Base-by-base conservation (phyloP, 2,329 filamentous ascomycete genomes). In the Cyphellophora europaea region DNA sequence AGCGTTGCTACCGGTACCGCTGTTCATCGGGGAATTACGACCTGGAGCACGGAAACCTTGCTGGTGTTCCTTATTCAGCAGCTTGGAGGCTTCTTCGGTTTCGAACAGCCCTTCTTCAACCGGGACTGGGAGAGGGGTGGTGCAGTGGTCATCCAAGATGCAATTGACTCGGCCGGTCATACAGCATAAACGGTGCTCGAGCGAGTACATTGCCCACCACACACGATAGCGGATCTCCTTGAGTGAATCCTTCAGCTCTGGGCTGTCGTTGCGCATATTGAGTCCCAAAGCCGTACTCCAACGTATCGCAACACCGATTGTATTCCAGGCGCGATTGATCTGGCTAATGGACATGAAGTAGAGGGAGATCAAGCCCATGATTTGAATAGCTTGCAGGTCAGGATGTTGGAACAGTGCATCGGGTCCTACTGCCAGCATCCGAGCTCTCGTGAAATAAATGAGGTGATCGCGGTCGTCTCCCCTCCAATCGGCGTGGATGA, bases 91-190 rank as follows among this genome's bases (percentile, higher is more conserved):
- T 10, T 45, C 43, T 2, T 53, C 51, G 12, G 57, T 55, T 6
- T 54, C 49, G 28, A 62, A 51, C 16, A 53, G 48, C 19, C 60
- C 57, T 45, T 63, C 62, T 32, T 60, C 56, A 30, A 61, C 55
- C 3, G 59, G 61, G 12, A 59, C 36, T 2, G 62, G 60, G 29
- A 66, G 49, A 19, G 62, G 59, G 3, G 59, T 55, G 11, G 58
- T 65, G 46, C 59, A 64, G 32, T 63, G 53, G 11, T 59, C 56
- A 40, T 64, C 57, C 15, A 55, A 46, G 12, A 66, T 59, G 35
- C 58, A 62, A 18, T 58, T 59, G 16, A 61, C 52, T 27, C 63
- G 55, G 25, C 63, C 63, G n/a, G 63, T 65, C 59, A 66, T 63
- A 37, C 61, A 53, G 11, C 59, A 59, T 21, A 66, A 53, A 19